Percentiles rank a stretch among this genome's conserved stretches.
Conservation (phyloP, 352 stramenopile species). For the Peronospora belbahrii region DNA sequence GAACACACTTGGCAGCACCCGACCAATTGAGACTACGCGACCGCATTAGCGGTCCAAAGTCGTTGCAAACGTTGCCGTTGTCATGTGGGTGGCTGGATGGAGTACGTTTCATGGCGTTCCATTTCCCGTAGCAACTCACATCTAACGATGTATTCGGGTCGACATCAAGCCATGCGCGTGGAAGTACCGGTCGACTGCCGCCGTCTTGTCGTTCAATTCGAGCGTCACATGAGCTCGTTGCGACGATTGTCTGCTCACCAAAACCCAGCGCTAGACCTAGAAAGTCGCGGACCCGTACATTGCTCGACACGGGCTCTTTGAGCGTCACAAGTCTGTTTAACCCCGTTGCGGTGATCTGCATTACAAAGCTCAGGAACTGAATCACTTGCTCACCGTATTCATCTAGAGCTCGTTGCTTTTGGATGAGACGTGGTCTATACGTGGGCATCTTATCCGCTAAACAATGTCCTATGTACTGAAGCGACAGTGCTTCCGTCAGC, state of each 20-base stretch:
- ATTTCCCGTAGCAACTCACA: slow-evolving; percentile 30
- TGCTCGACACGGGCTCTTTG: slow-evolving; percentile 48
- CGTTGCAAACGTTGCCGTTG: slow-evolving; percentile 11
- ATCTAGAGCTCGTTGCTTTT: slow-evolving; percentile 39
- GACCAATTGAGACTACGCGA: slow-evolving; percentile 11
- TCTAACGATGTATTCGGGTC: slow-evolving; percentile 27
- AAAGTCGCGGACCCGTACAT: slow-evolving; percentile 65
- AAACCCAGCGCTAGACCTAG: slow-evolving; percentile 46
- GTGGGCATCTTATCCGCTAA: slow-evolving; percentile 49
- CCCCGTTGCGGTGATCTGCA: slow-evolving; percentile 58
- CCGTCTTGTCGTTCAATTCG: slow-evolving; percentile 49
- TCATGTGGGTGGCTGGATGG: slow-evolving; percentile 20
- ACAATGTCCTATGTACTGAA: slow-evolving; percentile 56
- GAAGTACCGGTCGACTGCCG: slow-evolving; percentile 31
- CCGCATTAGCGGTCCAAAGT: slow-evolving; percentile 12
- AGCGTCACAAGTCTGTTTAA: slow-evolving; percentile 57
- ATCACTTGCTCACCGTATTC: slow-evolving; percentile 47
- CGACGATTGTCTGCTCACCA: slow-evolving; percentile 41
- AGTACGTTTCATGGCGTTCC: slow-evolving; percentile 17
- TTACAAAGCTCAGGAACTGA: slow-evolving; percentile 50
- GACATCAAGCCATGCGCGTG: slow-evolving; percentile 54
- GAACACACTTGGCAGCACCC: slow-evolving; percentile 38
- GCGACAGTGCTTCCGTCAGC: slow-evolving; percentile 48
- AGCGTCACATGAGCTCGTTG: slow-evolving; percentile 70
- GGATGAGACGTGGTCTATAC: slow-evolving; percentile 21